These are phyloP conservation scores for Pythium rishiriense DNA, from an alignment of 352 stramenopile species.

Conservation along the genomic window DNA sequence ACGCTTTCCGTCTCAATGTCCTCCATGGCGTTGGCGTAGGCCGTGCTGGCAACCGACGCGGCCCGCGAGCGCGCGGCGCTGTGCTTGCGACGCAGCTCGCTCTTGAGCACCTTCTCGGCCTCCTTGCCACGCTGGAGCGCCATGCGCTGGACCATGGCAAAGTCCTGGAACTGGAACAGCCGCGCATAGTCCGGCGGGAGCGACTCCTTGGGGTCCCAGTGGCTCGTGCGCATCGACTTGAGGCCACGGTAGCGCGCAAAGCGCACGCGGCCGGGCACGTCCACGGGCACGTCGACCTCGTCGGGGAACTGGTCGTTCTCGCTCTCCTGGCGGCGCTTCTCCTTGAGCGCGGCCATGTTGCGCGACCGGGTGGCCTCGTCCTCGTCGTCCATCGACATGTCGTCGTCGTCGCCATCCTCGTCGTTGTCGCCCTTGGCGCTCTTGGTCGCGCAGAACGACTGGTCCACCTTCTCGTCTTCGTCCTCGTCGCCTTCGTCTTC, in stretches of 20 bases:
- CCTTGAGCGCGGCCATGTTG: conserved; percentile 50
- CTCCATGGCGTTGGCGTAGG: conserved; percentile 40
- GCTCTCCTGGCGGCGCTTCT: conserved; percentile 88
- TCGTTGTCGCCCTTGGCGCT: conserved; percentile 51
- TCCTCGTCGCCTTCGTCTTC: conserved; percentile 31
- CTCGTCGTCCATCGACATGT: conserved; percentile 76
- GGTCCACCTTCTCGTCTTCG: conserved; percentile 68
- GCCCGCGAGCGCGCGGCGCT: conserved; percentile 49
- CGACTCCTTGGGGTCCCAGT: conserved; percentile 98
- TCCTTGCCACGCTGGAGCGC: conserved; percentile 85
- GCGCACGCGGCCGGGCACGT: conserved; percentile 63
- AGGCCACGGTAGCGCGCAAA: conserved; percentile 94
- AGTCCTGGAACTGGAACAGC: conserved; percentile 97
- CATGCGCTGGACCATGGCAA: conserved; percentile 92
- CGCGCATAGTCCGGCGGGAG: conserved; percentile 96
- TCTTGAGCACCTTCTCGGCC: conserved; percentile 70
- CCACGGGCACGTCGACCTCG: conserved; percentile 84
- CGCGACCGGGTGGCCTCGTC: conserved; percentile 44
- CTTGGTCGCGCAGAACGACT: conserved; percentile 78
- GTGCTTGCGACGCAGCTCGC: conserved; percentile 59
- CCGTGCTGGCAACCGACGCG: conserved; percentile 53
- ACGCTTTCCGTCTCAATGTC: conserved; percentile 71
- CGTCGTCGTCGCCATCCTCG: conserved; percentile 63
- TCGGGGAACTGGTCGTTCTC: conserved; percentile 96
- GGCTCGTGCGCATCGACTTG: conserved; percentile 95